Conservation (phyloP, 495 filamentous ascomycete species). For the Penicillium samsonianum region DNA sequence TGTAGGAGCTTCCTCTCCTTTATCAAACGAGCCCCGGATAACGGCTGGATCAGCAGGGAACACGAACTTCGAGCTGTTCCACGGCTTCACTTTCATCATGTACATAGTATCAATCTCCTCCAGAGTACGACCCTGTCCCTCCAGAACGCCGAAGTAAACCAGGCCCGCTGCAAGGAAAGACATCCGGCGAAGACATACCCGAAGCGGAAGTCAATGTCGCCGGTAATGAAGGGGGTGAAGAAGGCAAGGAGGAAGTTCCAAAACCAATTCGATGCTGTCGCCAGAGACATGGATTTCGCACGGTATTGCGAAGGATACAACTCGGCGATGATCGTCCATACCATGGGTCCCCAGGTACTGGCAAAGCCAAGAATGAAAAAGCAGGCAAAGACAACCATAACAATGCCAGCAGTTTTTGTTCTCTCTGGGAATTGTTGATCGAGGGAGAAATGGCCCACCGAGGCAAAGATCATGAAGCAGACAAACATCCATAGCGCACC, state of each 20-base stretch:
- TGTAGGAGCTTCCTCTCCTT: constrained; percentile 10
- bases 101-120: constrained; percentile 89
- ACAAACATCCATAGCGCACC: constrained; percentile 71
- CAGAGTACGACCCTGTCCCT: constrained; percentile 64
- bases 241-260: constrained; percentile 86
- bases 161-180: constrained; percentile 60
- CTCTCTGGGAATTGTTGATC: constrained; percentile 48
- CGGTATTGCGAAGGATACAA: constrained; percentile 76
- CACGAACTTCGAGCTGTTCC: constrained; percentile 55
- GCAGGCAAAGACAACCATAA: constrained; percentile 71
- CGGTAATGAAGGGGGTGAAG: constrained; percentile 74
- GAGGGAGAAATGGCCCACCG: constrained; percentile 61
- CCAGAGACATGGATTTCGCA: constrained; percentile 71
- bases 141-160: constrained; percentile 74
- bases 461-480: constrained; percentile 72
- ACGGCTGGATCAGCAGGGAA: constrained; percentile 32
- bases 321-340: constrained; percentile 79
- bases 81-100: constrained; percentile 62
- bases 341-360: constrained; percentile 79
- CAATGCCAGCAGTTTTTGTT: constrained; percentile 61
- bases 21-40: constrained; percentile 28
- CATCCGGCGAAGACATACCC: constrained; percentile 79
- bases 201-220: constrained; percentile 67
- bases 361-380: constrained; percentile 60
- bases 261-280: constrained; percentile 80